Base-by-base conservation (phyloP, 2,329 filamentous ascomycete genomes). In the Colletotrichum sp. region DNA sequence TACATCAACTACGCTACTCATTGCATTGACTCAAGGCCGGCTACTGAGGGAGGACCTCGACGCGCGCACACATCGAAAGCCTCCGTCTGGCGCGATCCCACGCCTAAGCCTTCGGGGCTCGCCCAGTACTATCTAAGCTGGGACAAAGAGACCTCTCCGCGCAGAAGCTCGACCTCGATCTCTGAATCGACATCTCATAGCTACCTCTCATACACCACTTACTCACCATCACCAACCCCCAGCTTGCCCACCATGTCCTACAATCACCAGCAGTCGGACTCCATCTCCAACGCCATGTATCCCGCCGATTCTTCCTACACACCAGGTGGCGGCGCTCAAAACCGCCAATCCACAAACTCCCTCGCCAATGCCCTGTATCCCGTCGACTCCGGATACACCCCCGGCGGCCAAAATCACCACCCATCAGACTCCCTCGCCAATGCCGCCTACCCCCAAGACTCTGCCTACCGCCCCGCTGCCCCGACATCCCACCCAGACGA, bases 321-420 rank as follows among this genome's bases (percentile, higher is more conserved):
- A 28, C 66, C 66, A 13, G 59, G 59, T n/a, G 44, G n/a, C 44
- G 44, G 44, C n/a, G 44, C n/a, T 21, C 44, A 49, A 49, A 49
- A 49, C 24, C 39, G 44, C 18, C 44, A 57, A 34, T 26, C 63
- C 10, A 62, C 71, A n/a, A 36, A 24, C 64, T 76, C 76, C 16
- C 75, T 77, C 57, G 60, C 15, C 59, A 77, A 77, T 64, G 76
- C 73, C 44, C 73, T 74, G 34, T 77, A 77, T 69, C 76, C 76
- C 9, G 60, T 62, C 49, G 69, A 77, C 69, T 76, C 69, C 30
- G 62, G 59, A 28, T 77, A 77, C 52, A 69, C 64, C 13, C 76
- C 76, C 21, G 66, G 49, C n/a, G 44, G 44, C 18, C 59, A 62
- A 62, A 30, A 62, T 28, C 36, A 60, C 36, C 49, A 60, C 64